Percentiles rank a stretch among this genome's conserved stretches.
These are phyloP conservation scores for Ogataea paraovalis DNA, from an alignment of 805 yeast species.

Conservation along the genomic window DNA sequence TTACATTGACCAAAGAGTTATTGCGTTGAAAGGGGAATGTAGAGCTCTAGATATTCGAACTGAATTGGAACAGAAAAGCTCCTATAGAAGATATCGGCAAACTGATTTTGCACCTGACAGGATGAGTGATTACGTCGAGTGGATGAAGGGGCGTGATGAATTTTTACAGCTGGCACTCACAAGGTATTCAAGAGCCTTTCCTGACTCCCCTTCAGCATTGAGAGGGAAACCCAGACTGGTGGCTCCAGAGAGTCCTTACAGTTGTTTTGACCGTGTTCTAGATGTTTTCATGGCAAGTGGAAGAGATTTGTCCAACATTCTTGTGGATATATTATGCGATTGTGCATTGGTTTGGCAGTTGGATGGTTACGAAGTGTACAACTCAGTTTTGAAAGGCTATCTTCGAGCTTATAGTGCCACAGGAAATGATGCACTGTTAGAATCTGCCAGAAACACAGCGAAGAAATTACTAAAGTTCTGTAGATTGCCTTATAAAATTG, in stretches of 20 bases:
- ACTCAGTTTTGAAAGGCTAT: conserved; percentile 11
- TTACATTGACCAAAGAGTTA: conserved; percentile 10
- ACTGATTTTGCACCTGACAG: conserved; percentile 7
- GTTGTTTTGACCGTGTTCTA: conserved; percentile 10
- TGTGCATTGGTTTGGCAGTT: conserved; percentile 22
- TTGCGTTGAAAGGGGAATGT: conserved; percentile 16
- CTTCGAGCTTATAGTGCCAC: conserved; percentile 1
- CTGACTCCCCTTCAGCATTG: neutral
- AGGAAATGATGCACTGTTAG: neutral
- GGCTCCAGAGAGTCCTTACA: conserved; percentile 13
- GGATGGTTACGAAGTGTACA: conserved; percentile 20
- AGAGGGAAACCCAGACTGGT: conserved; percentile 4
- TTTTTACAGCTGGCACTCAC: conserved; percentile 11
- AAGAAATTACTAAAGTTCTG: conserved; percentile 12
- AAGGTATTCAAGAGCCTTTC: conserved; percentile 6
- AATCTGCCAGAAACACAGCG: conserved; percentile 9
- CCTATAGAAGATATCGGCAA: conserved; percentile 7
- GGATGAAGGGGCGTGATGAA: conserved; percentile 12
- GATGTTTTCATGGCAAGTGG: conserved; percentile 6
- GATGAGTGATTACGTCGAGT: conserved; percentile 8
- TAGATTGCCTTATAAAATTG: conserved; percentile 10
- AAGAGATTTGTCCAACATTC: conserved; percentile 1
- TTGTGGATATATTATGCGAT: conserved; percentile 12
- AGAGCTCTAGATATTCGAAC: conserved; percentile 12
- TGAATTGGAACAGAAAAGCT: conserved; percentile 9